Evolutionary conservation across 352 stramenopile species (phyloP).

Genomic region (Phytophthora tentaculata): DNA sequence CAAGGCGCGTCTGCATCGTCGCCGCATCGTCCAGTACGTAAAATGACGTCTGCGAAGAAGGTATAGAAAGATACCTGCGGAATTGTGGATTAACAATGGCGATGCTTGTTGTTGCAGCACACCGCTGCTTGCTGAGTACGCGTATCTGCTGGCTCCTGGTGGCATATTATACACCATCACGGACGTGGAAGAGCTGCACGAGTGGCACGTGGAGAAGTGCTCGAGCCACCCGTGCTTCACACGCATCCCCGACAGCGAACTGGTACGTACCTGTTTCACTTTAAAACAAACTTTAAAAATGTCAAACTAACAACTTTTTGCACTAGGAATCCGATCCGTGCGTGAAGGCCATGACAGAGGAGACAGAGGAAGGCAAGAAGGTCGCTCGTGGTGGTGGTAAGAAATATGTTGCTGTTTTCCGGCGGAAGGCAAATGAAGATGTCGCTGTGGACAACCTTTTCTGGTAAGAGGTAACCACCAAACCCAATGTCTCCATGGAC

Average conservation of each 20-base stretch:
- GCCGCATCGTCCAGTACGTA: conserved; percentile 90
- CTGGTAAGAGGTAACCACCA: conserved; percentile 45
- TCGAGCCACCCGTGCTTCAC: conserved; percentile 94
- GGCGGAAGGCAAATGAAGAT: conserved; percentile 67
- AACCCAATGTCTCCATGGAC: not conserved
- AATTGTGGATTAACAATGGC: conserved; percentile 5
- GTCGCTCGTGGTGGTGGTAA: conserved; percentile 90
- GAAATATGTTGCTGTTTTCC: conserved; percentile 90
- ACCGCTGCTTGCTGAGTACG: conserved; percentile 97
- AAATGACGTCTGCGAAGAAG: conserved; percentile 3
- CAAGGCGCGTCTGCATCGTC: conserved; percentile 97
- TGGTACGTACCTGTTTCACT: conserved; percentile 48
- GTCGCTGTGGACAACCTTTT: conserved; percentile 70
- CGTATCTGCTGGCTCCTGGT: conserved; percentile 92
- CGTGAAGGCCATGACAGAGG: conserved; percentile 95
- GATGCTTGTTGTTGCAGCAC: conserved; percentile 51
- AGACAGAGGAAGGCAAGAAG: conserved; percentile 99
- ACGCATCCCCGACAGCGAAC: conserved; percentile 86
- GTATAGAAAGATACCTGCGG: too few relatives aligned
- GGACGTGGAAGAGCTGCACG: conserved; percentile 97
- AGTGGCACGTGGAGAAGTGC: conserved; percentile 97
- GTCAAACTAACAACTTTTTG: not conserved
- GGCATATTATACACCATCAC: conserved; percentile 99
- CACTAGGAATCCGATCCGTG: conserved; percentile 88
- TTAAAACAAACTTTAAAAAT: not conserved